Evolutionary conservation across 495 filamentous ascomycete species (phyloP).

Genomic region (Penicillium silybi): DNA sequence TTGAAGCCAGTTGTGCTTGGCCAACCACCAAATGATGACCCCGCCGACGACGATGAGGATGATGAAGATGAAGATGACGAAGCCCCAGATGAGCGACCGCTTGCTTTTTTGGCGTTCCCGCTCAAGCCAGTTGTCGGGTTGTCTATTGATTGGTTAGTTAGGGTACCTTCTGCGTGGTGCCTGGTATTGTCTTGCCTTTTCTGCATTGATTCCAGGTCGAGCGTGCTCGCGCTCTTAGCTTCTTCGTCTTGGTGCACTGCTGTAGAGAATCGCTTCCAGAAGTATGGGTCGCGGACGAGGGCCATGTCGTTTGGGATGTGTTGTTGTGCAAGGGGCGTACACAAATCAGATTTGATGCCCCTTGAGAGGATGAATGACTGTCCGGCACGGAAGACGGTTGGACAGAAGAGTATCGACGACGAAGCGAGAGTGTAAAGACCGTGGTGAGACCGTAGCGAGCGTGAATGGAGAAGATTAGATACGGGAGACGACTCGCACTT

Average conservation of each 20-base stretch:
- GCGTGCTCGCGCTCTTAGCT: constrained; percentile 13
- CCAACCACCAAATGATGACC: constrained; percentile 38
- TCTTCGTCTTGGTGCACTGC: constrained; percentile 52
- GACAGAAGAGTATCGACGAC: neutral
- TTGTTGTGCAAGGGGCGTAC: neutral
- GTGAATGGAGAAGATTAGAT: neutral
- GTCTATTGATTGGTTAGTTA: constrained; percentile 10
- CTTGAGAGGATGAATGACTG: neutral
- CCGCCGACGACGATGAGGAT: constrained; percentile 24
- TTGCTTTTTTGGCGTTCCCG: constrained; percentile 32
- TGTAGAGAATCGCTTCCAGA: constrained; percentile 60
- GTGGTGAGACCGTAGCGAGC: neutral
- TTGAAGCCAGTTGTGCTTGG: constrained; percentile 37
- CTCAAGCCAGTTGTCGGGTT: constrained; percentile 32
- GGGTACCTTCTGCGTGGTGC: too few relatives aligned
- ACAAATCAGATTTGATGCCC: neutral
- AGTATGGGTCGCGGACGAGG: constrained; percentile 54
- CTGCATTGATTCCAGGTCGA: constrained; percentile 7
- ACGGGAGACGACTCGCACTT: constrained; percentile 9
- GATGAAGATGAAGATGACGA: constrained; percentile 29
- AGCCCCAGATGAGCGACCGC: constrained; percentile 32
- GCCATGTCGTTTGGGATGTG: constrained; percentile 25
- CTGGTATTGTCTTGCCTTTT: constrained; percentile 12
- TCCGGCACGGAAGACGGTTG: neutral
- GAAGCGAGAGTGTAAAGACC: neutral